Evolutionary conservation across 1,139 yeast species (phyloP), one percentile per base, ranked within the genome.

Genomic region (Hanseniaspora sp.): DNA sequence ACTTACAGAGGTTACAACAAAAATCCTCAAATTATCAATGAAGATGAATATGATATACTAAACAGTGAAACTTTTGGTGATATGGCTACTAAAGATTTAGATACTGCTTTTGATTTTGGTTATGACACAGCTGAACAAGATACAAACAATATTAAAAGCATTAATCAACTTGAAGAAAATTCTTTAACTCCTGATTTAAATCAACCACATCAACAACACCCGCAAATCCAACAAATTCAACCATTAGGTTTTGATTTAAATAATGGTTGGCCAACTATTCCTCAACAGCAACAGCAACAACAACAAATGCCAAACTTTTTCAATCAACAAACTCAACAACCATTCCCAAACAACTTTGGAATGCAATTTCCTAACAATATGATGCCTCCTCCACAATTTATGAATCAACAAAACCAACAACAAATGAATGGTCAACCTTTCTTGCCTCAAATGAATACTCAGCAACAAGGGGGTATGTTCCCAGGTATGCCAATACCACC

Each of bases 51-150:
- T 57, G 96, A 88, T 66, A 88, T 82, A 54, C 74, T 86, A 63
- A 90, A 90, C 65, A 85, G 82, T 58, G 95, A 86, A 64, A 90
- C 97, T 0, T 90, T 90, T 71, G 96, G 96, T 47, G 75, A 71
- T 48, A 74, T 70, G 55, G 71, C 75, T 8, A 37, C 54, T 9
- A 45, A 54, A 35, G 75, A 74, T 7, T 69, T 83, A 48, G 83
- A 87, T 52, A 78, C 80, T 57, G 92, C 86, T 64, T 87, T 86
- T 65, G 81, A 82, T 67, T 87, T 88, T 67, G 86, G 86, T 12
- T 66, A 65, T 60, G 23, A 57, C 57, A n/a, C 38, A 18, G 34
- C 6, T 40, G 4, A 37, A 15, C n/a, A 13, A 48, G n/a, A 37
- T 41, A 28, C 53, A 39, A 48, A 52, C 33, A 51, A 49, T 58